A percentile compares a stretch with the other conserved stretches of the same genome.
Conservation (phyloP, 106 monocot species). For the Agapanthus africanus region DNA sequence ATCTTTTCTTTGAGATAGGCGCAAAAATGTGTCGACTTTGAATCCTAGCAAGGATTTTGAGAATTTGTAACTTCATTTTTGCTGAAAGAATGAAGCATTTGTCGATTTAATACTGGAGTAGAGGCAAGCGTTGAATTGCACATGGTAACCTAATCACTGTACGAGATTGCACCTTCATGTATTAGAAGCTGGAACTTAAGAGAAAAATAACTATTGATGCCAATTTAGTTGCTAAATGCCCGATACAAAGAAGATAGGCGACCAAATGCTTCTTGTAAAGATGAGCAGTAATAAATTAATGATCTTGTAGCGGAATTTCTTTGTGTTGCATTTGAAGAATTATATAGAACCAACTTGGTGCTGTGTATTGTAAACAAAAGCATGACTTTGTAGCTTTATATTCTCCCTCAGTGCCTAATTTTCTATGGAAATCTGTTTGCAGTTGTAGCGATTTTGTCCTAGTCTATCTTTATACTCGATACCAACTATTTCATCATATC, state of each 20-base stretch:
- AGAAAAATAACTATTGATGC: background rate
- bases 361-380: background rate
- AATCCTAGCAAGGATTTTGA: too few relatives aligned
- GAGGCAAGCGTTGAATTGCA: too few relatives aligned
- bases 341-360: background rate
- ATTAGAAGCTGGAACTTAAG: background rate
- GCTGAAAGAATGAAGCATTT: too few relatives aligned
- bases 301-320: background rate
- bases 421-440: too few relatives aligned
- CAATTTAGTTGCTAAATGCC: background rate
- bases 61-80: too few relatives aligned
- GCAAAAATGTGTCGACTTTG: too few relatives aligned
- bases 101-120: too few relatives aligned
- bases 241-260: background rate
- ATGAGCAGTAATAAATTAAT: background rate
- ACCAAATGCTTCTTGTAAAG: background rate
- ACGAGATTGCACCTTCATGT: too few relatives aligned
- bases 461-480: background rate
- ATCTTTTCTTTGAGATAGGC: too few relatives aligned
- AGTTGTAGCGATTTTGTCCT: background rate
- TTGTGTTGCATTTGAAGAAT: background rate
- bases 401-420: too few relatives aligned
- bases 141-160: too few relatives aligned
- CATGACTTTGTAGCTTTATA: background rate
- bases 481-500: background rate